Base-by-base conservation (phyloP, 202 grass and related monocot species). In the Carex arenaria region DNA sequence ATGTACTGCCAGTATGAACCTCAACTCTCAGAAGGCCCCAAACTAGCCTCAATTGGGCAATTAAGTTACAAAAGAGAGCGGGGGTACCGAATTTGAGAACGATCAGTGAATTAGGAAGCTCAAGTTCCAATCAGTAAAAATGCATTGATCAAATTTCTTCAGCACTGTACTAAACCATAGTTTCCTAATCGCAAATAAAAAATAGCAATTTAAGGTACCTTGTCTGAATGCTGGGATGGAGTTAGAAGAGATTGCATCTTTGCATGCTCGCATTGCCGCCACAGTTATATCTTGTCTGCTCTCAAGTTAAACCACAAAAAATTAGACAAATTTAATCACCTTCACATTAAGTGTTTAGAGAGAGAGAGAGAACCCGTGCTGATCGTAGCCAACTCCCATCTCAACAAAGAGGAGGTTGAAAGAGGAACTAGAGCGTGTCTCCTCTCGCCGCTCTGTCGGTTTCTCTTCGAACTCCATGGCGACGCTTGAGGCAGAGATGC, bases 381-480 rank as follows among this genome's bases (percentile, higher is more conserved):
- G 95, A 87, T 95, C 93, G 88, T 95, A 98, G 52, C 93, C 93
- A 77, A 98, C 96, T 67, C 93, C 96, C 96, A 95, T 98, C 88
- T 95, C 96, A 40, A 95, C 96, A 87, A 95, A 98, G 51, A 98
- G 93, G 71, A 98, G 88, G 86, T 85, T 95, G 91, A 95, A 95
- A 15, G 80, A 62, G 17, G 18, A 57, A 59, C 18, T 47, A 1
- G 23, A 22, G 5, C 30, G 31, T 7, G 36, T 51, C 61, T 40
- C 49, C 32, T 67, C 31, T 77, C 23, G 5, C 52, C 59, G 57
- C 63, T 23, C 79, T 66, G 17, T 57, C 5, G 79, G 38, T 14
- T 55, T 78, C 85, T 65, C 67, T 76, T 65, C 59, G 11, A 59
- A 61, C 15, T 82, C 68, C 85, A 87, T 87, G 22, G 77, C 78